Conservation (phyloP, 331 rosid species). For the Prunus yedoensis region DNA sequence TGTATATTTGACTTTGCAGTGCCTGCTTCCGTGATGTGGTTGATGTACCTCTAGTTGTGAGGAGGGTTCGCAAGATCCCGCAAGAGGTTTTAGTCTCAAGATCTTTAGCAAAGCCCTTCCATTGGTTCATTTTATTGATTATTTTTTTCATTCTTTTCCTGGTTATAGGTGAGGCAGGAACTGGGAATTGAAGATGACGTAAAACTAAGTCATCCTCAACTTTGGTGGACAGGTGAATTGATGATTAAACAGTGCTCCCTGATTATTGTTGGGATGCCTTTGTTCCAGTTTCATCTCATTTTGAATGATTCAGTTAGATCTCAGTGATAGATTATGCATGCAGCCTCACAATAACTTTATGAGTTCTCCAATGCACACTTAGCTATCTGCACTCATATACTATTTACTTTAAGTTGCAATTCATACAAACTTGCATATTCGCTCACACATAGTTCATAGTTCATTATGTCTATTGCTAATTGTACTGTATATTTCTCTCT, state of each 20-base stretch:
- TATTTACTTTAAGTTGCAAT: neutral
- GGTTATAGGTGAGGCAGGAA: conserved; percentile 77
- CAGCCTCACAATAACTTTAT: neutral
- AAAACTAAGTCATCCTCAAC: conserved; percentile 84
- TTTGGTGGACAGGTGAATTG: conserved; percentile 91
- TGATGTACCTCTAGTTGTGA: conserved; percentile 93
- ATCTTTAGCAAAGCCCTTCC: conserved; percentile 18
- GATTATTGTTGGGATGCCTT: neutral
- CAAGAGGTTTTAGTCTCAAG: conserved; percentile 63
- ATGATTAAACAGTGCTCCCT: neutral
- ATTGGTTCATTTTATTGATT: conserved; percentile 20
- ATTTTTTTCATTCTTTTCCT: conserved; percentile 24
- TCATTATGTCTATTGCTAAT: conserved; percentile 4
- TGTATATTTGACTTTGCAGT: conserved; percentile 42
- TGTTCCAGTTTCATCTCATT: conserved; percentile 3
- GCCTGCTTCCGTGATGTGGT: conserved; percentile 97
- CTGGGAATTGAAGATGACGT: conserved; percentile 65
- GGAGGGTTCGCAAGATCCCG: conserved; percentile 87
- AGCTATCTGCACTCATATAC: neutral
- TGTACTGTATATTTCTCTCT: conserved; percentile 25
- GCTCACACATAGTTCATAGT: neutral
- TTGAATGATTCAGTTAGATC: neutral
- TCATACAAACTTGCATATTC: neutral
- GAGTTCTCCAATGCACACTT: neutral
- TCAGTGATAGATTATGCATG: neutral